Evolutionary conservation across 2,329 filamentous ascomycete genomes (phyloP).

Genomic region (Ploettnerulaceae sp.): DNA sequence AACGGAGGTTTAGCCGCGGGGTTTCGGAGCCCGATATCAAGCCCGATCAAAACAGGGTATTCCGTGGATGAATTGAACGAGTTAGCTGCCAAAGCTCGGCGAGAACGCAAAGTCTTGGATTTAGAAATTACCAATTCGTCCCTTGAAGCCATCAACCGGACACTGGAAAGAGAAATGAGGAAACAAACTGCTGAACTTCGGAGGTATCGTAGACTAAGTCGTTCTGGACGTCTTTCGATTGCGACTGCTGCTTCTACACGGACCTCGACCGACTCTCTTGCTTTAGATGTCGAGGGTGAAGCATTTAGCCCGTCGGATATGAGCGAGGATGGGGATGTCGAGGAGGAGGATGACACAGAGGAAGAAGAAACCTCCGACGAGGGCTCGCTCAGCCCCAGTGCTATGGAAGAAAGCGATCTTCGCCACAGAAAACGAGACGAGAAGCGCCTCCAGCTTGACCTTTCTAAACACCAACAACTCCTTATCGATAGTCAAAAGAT

Average conservation of each 20-base stretch:
- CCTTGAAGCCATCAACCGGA: constrained; percentile 89
- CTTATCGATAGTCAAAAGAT: constrained; percentile 89
- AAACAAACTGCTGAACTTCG: constrained; percentile 88
- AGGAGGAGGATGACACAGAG: constrained; percentile 42
- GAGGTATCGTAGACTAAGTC: constrained; percentile 77
- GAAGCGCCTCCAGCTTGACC: constrained; percentile 74
- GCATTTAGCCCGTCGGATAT: constrained; percentile 43
- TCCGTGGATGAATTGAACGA: constrained; percentile 63
- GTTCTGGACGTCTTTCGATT: constrained; percentile 69
- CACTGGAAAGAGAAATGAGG: constrained; percentile 82
- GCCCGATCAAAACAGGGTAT: constrained; percentile 50
- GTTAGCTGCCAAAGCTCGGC: constrained; percentile 78
- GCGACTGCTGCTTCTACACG: constrained; percentile 44
- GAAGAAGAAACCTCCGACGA: constrained; percentile 42
- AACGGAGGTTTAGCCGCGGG: constrained; percentile 3
- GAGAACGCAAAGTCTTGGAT: constrained; percentile 92
- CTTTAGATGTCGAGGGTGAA: constrained; percentile 39
- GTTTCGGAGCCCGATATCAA: constrained; percentile 9
- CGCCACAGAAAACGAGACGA: constrained; percentile 69
- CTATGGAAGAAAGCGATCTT: constrained; percentile 40
- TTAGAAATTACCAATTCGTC: constrained; percentile 96
- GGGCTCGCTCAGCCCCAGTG: constrained; percentile 37
- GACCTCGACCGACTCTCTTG: constrained; percentile 41
- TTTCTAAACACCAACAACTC: constrained; percentile 83
- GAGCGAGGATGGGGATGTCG: constrained; percentile 44